phyloP scores from a whole-genome alignment of 257 asterid genomes.

The Nyctanthes arbortristis region DNA sequence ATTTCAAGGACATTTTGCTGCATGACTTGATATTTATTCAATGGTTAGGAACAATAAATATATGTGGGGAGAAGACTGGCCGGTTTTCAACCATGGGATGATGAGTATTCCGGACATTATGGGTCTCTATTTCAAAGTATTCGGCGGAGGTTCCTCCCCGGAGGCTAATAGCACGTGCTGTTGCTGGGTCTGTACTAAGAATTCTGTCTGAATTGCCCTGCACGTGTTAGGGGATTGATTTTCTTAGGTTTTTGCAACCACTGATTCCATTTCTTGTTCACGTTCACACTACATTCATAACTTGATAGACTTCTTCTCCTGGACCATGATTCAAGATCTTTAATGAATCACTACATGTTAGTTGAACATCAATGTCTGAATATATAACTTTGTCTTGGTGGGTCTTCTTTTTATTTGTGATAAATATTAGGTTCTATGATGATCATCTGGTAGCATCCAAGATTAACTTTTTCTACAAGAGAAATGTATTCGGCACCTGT shows the following conservation, averaged over 20 bases:
- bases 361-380: background rate
- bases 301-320: conserved; percentile 8
- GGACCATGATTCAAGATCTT: background rate
- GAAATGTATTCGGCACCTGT: conserved; percentile 31
- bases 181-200: background rate
- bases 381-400: conserved; percentile 11
- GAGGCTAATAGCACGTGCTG: conserved; percentile 33
- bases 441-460: conserved; percentile 24
- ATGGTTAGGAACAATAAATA: background rate
- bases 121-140: conserved; percentile 18
- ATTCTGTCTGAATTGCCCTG: conserved; percentile 5
- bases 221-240: conserved; percentile 26
- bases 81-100: background rate
- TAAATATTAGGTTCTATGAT: background rate
- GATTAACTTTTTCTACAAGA: conserved; percentile 8
- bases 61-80: background rate
- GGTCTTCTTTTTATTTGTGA: conserved; percentile 14
- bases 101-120: background rate
- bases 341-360: background rate
- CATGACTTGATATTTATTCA: background rate
- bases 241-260: conserved; percentile 3
- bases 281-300: conserved; percentile 33
- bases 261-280: conserved; percentile 11
- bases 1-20: background rate
- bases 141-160: conserved; percentile 39